Percentiles rank a stretch among this genome's conserved stretches.
phyloP scores from a whole-genome alignment of 768 basidiomycete species.

The Trametes gibbosa region DNA sequence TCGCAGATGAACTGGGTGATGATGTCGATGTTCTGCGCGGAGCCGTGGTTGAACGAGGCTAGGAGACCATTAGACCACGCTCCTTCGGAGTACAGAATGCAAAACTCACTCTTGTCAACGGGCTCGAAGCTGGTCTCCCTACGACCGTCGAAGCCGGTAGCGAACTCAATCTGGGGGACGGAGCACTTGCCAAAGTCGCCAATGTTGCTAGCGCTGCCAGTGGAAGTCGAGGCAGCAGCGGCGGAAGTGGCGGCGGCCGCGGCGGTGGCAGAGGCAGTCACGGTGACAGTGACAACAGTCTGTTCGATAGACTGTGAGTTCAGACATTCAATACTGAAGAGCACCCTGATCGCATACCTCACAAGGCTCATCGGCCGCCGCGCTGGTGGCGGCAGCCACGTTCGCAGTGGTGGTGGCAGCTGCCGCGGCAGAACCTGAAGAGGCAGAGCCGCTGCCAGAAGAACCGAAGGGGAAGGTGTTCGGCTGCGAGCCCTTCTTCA shows the following conservation, averaged over 20 bases:
- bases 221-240: constrained; percentile 14
- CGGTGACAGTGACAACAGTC: constrained; percentile 14
- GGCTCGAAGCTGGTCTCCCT: constrained; percentile 56
- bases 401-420: constrained; percentile 6
- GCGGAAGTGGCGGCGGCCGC: constrained; percentile 12
- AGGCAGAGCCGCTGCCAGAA: background rate
- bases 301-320: background rate
- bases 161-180: constrained; percentile 55
- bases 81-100: background rate
- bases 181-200: constrained; percentile 54
- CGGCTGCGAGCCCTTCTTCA: constrained; percentile 45
- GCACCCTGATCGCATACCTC: background rate
- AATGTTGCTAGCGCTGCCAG: constrained; percentile 16
- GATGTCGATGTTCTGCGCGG: constrained; percentile 56
- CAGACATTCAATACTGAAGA: background rate
- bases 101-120: constrained; percentile 39
- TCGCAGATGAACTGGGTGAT: constrained; percentile 61
- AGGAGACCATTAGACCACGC: no score
- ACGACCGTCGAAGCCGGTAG: constrained; percentile 48
- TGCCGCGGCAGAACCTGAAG: constrained; percentile 7
- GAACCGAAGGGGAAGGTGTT: constrained; percentile 32
- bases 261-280: constrained; percentile 19
- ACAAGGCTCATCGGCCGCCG: constrained; percentile 14
- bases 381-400: constrained; percentile 9
- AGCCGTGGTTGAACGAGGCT: constrained; percentile 54